A percentile compares a stretch with the other conserved stretches of the same genome.
Conservation (phyloP, 768 basidiomycete species). For the Leccinum rimulosum region DNA sequence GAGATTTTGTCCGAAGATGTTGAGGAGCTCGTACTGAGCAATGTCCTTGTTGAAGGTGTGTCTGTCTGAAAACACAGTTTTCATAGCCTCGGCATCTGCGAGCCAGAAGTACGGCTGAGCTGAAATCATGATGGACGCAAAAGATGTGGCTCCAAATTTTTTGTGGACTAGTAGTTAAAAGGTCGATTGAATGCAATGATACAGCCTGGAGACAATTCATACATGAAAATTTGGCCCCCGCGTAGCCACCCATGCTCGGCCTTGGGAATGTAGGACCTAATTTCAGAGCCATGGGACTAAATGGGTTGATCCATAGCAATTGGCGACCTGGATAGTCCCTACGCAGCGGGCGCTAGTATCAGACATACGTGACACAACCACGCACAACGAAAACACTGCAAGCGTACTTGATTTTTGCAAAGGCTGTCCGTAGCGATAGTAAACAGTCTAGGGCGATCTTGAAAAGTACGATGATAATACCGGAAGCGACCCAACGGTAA, state of each 20-base stretch:
- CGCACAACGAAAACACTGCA: no score
- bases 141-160: constrained; percentile 38
- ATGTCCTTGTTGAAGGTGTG: constrained; percentile 34
- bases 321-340: constrained; percentile 21
- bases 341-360: no score
- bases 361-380: no score
- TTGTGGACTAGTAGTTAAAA: constrained; percentile 33
- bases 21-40: constrained; percentile 39
- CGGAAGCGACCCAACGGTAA: constrained; percentile 7
- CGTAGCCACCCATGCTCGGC: constrained; percentile 33
- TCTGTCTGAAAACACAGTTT: constrained; percentile 32
- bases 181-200: not conserved
- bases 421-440: constrained; percentile 5
- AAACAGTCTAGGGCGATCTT: constrained; percentile 5
- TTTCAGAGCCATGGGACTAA: constrained; percentile 24
- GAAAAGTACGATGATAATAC: constrained; percentile 6
- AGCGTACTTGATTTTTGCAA: constrained; percentile 17
- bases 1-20: constrained; percentile 47
- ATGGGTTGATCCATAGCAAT: constrained; percentile 33
- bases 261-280: constrained; percentile 35
- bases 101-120: constrained; percentile 39
- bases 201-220: constrained; percentile 9
- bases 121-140: constrained; percentile 36
- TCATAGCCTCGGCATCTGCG: constrained; percentile 43
- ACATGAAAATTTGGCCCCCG: constrained; percentile 37